phyloP scores from a whole-genome alignment of 2,329 filamentous ascomycete genomes.

The Aurifilum marmelostoma region DNA sequence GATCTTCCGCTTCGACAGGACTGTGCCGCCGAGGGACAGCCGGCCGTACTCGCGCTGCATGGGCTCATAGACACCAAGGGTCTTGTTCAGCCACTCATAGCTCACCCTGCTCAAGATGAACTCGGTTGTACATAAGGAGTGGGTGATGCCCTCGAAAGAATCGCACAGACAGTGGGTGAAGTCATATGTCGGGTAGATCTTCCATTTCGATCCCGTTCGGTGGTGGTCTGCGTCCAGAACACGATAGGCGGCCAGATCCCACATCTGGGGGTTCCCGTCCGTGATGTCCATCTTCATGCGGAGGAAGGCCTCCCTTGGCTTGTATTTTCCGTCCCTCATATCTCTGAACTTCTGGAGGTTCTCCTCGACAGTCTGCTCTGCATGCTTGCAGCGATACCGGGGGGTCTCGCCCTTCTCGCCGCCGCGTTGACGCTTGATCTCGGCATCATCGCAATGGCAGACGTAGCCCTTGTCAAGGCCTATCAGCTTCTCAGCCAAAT shows the following conservation, averaged over 20 bases:
- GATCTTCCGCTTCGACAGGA: conserved; percentile 85
- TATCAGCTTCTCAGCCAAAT: conserved; percentile 85
- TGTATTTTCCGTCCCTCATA: conserved; percentile 92
- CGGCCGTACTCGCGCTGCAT: conserved; percentile 79
- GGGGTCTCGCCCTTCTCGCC: conserved; percentile 70
- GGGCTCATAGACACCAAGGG: conserved; percentile 80
- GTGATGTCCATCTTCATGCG: conserved; percentile 92
- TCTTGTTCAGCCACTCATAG: conserved; percentile 88
- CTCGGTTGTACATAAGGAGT: conserved; percentile 44
- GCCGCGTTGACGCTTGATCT: conserved; percentile 86
- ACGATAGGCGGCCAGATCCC: conserved; percentile 91
- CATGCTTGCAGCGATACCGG: conserved; percentile 80
- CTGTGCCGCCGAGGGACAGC: conserved; percentile 79
- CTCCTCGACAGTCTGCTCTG: conserved; percentile 72
- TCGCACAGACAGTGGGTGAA: conserved; percentile 91
- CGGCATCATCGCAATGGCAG: conserved; percentile 81
- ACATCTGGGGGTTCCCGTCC: conserved; percentile 90
- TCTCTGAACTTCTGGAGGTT: conserved; percentile 83
- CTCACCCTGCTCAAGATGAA: conserved; percentile 59
- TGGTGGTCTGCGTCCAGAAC: conserved; percentile 73
- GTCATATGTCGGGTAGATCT: conserved; percentile 94
- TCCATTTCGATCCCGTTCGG: conserved; percentile 81
- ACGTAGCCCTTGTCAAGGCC: conserved; percentile 74
- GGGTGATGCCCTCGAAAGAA: conserved; percentile 88
- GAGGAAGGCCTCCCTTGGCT: conserved; percentile 79